phyloP scores from a whole-genome alignment of 495 filamentous ascomycete genomes.

The Pyrenula massariospora region DNA sequence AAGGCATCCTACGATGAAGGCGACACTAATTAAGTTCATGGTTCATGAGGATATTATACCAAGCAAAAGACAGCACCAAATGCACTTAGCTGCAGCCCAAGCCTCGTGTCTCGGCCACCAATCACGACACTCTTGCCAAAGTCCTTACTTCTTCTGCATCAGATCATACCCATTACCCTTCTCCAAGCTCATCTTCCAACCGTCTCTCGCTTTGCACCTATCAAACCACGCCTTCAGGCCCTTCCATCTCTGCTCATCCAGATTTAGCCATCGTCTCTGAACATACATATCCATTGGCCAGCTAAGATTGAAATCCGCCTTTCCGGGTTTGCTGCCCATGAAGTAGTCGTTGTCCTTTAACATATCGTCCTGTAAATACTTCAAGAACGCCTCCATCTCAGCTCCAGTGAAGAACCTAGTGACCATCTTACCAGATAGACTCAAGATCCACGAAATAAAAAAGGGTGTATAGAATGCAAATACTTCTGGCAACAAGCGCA shows the following conservation, averaged over 20 bases:
- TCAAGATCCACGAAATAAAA: not conserved
- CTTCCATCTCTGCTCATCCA: not conserved
- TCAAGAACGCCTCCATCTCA: not conserved
- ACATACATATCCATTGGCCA: not conserved
- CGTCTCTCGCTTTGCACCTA: not conserved
- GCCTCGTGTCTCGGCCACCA: too few species aligned
- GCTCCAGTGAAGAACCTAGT: not conserved
- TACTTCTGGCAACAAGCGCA: not conserved
- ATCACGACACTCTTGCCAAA: too few species aligned
- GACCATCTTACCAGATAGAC: not conserved
- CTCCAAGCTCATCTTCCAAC: not conserved
- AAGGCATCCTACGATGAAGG: too few species aligned
- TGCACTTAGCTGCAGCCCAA: too few species aligned
- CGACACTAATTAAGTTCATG: too few species aligned
- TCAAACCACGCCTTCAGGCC: not conserved
- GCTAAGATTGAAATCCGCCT: not conserved
- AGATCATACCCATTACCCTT: not conserved
- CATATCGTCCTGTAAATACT: not conserved
- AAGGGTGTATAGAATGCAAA: not conserved
- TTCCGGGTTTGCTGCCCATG: not conserved
- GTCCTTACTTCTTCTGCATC: not conserved
- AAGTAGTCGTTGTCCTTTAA: not conserved
- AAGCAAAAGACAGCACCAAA: too few species aligned
- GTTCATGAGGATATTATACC: too few species aligned
- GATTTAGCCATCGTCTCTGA: not conserved